Evolutionary conservation across 2,329 filamentous ascomycete genomes (phyloP), one percentile per base, ranked within the genome.

Genomic region (Lachnellula suecica): DNA sequence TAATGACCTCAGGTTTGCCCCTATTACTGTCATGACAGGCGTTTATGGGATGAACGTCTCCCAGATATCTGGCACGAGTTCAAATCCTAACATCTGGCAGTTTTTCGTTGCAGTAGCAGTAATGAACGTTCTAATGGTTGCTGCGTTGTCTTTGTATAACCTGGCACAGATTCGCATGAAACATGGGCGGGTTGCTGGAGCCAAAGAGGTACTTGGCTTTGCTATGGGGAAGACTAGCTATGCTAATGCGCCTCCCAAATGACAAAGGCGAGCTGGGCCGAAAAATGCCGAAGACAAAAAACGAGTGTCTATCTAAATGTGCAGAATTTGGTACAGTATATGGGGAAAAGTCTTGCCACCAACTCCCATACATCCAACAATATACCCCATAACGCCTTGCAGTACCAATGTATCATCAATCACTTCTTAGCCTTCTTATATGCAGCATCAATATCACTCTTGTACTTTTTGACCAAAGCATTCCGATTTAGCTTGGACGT

Each of bases 401-500:
- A n/a, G n/a, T n/a, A n/a, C n/a, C n/a, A n/a, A n/a, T n/a, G n/a
- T n/a, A n/a, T n/a, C n/a, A n/a, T n/a, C n/a, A n/a, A 43, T 43
- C 6, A 25, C 24, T n/a, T 23, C 17, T 40, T 44, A 23, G 37
- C 17, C n/a, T 50, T 50, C 35, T 47, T 38, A 59, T 88, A 88
- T 1, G 83, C 84, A 61, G 73, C 74, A 59, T 79, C 73, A 31
- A 88, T 79, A 51, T 86, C 78, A 54, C 75, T 74, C 69, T 79
- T 71, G 72, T 79, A 86, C 63, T 78, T 79, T 37, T 76, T 70
- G 44, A 83, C 69, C 52, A 88, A 83, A 61, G 78, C 83, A 72
- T 80, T 85, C 59, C 85, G 79, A 71, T 88, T 86, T 47, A 88
- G 74, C 66, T 88, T 88, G 70, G 86, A 83, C 2, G 84, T 84